phyloP scores from a whole-genome alignment of 116 monocot species.

The Dioscorea cayenensis region DNA sequence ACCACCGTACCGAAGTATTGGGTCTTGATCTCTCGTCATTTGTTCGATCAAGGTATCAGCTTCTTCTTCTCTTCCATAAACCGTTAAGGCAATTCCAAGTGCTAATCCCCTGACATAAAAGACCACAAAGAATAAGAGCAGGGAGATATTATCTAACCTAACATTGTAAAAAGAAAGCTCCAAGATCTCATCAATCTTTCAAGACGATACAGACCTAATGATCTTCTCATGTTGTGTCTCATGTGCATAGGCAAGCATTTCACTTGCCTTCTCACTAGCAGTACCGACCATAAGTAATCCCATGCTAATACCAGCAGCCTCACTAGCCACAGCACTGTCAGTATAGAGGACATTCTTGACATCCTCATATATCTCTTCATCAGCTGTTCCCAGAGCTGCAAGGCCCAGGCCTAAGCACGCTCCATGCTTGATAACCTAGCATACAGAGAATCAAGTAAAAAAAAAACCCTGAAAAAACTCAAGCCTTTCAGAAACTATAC shows the following conservation, averaged over 20 bases:
- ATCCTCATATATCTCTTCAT: slow-evolving; percentile 94
- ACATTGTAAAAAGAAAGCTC: background rate
- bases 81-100: slow-evolving; percentile 88
- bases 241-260: slow-evolving; percentile 99
- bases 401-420: slow-evolving; percentile 94
- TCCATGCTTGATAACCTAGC: slow-evolving; percentile 95
- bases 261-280: slow-evolving; percentile 84
- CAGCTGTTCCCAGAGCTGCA: slow-evolving; percentile 92
- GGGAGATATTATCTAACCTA: background rate
- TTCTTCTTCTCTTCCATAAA: slow-evolving; percentile 97
- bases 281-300: slow-evolving; percentile 96
- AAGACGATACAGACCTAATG: slow-evolving; percentile 51
- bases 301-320: slow-evolving; percentile 99
- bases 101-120: slow-evolving; percentile 63
- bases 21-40: slow-evolving; percentile 97
- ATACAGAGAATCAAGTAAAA: background rate
- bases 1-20: slow-evolving; percentile 97
- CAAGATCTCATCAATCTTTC: background rate
- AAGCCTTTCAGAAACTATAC: too few species aligned
- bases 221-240: slow-evolving; percentile 99
- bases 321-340: slow-evolving; percentile 96
- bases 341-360: slow-evolving; percentile 87
- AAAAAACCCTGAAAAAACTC: too few species aligned
- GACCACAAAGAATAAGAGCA: background rate
- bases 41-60: slow-evolving; percentile 97